Percentiles rank a stretch among this genome's conserved stretches.
Evolutionary conservation across 306 rosid genomes (phyloP).

Genomic region (Quercus ilex): DNA sequence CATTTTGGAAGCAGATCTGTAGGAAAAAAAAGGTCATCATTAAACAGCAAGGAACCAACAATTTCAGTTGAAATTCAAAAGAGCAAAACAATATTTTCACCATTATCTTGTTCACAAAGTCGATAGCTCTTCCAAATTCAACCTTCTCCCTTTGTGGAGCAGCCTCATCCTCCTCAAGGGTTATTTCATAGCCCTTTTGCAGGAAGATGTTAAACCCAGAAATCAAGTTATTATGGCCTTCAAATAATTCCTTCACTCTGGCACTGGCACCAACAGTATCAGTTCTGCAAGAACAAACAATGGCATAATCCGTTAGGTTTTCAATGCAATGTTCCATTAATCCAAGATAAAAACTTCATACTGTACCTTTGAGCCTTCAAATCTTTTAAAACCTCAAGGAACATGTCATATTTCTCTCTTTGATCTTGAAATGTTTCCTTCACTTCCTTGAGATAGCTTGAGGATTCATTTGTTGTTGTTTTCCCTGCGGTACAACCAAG

Average conservation of each 20-base stretch:
- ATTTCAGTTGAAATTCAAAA: slow-evolving; percentile 4
- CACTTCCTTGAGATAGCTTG: slow-evolving; percentile 79
- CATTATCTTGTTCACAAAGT: slow-evolving; percentile 97
- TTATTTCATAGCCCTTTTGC: slow-evolving; percentile 95
- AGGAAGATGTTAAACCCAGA: slow-evolving; percentile 92
- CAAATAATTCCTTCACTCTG: slow-evolving; percentile 90
- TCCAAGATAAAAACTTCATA: slow-evolving; percentile 6
- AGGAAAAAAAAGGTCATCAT: slow-evolving; percentile 12
- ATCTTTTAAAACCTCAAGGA: slow-evolving; percentile 94
- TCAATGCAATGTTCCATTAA: slow-evolving; percentile 11
- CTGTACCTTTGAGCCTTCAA: slow-evolving; percentile 90
- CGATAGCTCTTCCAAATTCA: slow-evolving; percentile 93
- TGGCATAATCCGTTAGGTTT: slow-evolving; percentile 7
- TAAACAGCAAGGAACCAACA: slow-evolving; percentile 1
- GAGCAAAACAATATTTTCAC: slow-evolving; percentile 33
- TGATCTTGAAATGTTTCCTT: slow-evolving; percentile 85
- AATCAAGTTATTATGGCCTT: slow-evolving; percentile 87
- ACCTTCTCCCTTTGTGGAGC: slow-evolving; percentile 81
- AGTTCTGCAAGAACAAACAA: slow-evolving; percentile 54
- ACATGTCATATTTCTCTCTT: slow-evolving; percentile 69
- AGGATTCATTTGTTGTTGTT: slow-evolving; percentile 73
- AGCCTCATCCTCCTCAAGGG: slow-evolving; percentile 74
- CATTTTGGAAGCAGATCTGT: slow-evolving; percentile 83
- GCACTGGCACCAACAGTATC: slow-evolving; percentile 89
- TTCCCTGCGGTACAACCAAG: slow-evolving; percentile 44